Evolutionary conservation across 78 protist genomes (phyloP).

Genomic region (Pelomyxa schiedti): DNA sequence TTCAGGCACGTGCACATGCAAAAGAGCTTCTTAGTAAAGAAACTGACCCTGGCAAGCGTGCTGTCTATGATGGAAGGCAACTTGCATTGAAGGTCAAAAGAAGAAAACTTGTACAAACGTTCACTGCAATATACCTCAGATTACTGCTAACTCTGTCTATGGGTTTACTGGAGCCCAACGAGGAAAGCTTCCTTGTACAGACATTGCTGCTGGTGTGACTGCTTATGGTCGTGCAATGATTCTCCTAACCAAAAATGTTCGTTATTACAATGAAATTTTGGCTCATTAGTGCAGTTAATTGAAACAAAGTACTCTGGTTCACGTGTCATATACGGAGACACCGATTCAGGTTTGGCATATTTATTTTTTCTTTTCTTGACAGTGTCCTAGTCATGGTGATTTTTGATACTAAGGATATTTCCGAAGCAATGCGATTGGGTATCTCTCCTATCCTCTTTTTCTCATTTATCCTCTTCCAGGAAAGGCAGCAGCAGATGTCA

Average conservation of each 20-base stretch:
- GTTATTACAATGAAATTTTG: no score
- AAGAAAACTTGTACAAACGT: background rate
- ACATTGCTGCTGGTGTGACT: slow-evolving; percentile 89
- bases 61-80: slow-evolving; percentile 96
- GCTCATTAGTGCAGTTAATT: no score
- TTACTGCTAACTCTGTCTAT: slow-evolving; percentile 99
- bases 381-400: slow-evolving; percentile 99
- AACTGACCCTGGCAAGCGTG: slow-evolving; percentile 78
- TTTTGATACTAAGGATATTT: slow-evolving; percentile 67
- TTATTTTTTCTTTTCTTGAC: no score
- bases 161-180: slow-evolving; percentile 99
- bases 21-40: slow-evolving; percentile 79
- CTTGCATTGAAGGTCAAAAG: slow-evolving; percentile 98
- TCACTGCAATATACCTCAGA: background rate
- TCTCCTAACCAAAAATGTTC: slow-evolving; percentile 63
- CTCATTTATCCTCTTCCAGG: background rate
- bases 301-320: slow-evolving; percentile 76
- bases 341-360: no score
- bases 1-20: slow-evolving; percentile 91
- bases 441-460: no score
- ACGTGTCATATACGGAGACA: slow-evolving; percentile 95
- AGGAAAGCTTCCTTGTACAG: slow-evolving; percentile 96
- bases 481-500: slow-evolving; percentile 80
- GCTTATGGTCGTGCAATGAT: slow-evolving; percentile 98
- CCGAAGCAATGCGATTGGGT: slow-evolving; percentile 80